Base-by-base conservation (phyloP, 2,329 filamentous ascomycete genomes). In the Blastomyces gilchristii region DNA sequence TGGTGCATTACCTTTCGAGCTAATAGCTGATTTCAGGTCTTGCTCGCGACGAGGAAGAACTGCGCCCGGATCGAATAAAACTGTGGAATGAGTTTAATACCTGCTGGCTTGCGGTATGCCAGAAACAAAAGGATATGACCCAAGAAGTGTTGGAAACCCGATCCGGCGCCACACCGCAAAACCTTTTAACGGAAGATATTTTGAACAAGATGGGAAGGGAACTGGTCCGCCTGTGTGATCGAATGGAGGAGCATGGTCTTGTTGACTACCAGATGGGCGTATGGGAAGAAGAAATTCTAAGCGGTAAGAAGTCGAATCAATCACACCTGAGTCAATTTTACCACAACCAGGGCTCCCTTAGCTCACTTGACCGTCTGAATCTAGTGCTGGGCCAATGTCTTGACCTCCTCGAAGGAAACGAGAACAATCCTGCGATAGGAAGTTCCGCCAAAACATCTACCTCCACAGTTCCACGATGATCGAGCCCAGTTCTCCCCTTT, bases 261-360 rank as follows among this genome's bases (percentile, higher is more conserved):
- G 91, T 99, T 12, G 94, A 99, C 77, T 99, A 97, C 74, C 89
- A 97, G 71, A 95, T 96, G 78, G 94, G 94, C 9, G 90, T 97
- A 34, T 95, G 91, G 85, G 94, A 97, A 76, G 92, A 97, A 72
- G 86, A 90, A 71, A 97, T 97, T 69, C 84, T 94, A 69, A 83
- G 84, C 64, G 83, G 92, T 96, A 80, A 77, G 89, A 82, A 43
- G 11, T 28, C 11, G 37, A 50, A 39, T 25, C 9, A 1, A 41
- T 18, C 18, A 22, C 16, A 58, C 7, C 22, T 60, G 49, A 57
- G 16, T 31, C 49, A n/a, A 57, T 22, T 59, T 54, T 16, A 16
- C 52, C 28, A 37, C 28, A 16, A 50, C 60, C 11, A 2, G 22
- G 37, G 18, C 2, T 16, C 34, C n/a, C 4, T 11, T 18, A 41